Evolutionary conservation across 352 stramenopile genomes (phyloP).

Genomic region (Pelagophyceae sp.): DNA sequence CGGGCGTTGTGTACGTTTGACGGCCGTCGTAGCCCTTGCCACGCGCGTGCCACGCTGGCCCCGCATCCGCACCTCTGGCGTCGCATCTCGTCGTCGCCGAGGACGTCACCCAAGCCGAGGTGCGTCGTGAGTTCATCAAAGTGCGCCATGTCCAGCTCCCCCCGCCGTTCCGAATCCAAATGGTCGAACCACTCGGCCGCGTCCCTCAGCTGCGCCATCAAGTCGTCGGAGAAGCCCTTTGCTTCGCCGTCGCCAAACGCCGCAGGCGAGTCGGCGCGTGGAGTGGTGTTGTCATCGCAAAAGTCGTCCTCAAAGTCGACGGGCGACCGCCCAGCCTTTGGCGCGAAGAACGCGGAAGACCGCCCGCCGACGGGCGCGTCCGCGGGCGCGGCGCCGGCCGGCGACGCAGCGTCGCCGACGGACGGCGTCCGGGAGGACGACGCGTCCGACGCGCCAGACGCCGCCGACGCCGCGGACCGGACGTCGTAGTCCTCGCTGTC

Average conservation of each 20-base stretch:
- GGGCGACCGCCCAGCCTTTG: neutral
- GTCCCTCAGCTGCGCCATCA: conserved; percentile 9
- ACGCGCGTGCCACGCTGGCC: no score
- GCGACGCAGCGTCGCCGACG: neutral
- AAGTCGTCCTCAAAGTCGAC: neutral
- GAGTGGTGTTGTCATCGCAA: neutral
- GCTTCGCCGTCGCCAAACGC: neutral
- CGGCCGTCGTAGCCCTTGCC: no score
- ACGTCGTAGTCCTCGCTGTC: conserved; percentile 1
- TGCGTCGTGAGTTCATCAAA: neutral
- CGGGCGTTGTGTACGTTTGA: no score
- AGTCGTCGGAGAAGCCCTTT: neutral
- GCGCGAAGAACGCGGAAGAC: neutral
- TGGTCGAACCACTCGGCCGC: conserved; percentile 18
- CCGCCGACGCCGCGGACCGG: neutral
- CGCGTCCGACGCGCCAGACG: neutral
- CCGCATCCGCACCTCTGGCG: no score
- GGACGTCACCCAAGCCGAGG: conserved; percentile 1
- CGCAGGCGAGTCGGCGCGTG: no score
- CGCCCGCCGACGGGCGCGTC: neutral
- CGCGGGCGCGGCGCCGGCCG: neutral
- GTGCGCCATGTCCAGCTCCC: conserved; percentile 15
- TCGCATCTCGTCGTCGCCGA: conserved; percentile 10
- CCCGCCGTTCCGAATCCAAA: neutral
- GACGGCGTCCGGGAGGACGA: neutral